Percentiles rank a stretch among this genome's conserved stretches.
Evolutionary conservation across 371 early-diverging fungal genomes (phyloP).

Genomic region (Mucor saturninus): DNA sequence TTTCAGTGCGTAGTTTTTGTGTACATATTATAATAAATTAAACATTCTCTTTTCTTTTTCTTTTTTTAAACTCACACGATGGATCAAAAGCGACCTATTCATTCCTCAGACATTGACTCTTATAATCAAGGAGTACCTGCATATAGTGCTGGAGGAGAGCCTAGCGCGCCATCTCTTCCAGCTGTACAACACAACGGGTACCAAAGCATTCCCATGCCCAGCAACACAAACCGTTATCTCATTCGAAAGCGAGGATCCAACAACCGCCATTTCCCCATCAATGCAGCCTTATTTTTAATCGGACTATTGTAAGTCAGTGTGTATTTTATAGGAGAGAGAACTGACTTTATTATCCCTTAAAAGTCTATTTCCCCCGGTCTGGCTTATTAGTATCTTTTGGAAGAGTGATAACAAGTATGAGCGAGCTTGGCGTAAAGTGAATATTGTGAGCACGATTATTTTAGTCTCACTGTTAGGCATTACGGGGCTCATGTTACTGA

Average conservation of each 20-base stretch:
- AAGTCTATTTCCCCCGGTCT: slow-evolving; percentile 27
- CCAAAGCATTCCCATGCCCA: background rate
- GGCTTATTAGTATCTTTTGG: slow-evolving; percentile 26
- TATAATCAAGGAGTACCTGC: background rate
- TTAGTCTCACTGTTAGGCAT: background rate
- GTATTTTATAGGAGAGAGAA: background rate
- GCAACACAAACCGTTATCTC: slow-evolving; percentile 5
- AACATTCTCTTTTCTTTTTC: background rate
- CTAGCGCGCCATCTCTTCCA: background rate
- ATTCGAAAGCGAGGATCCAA: slow-evolving; percentile 3
- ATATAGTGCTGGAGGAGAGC: no score
- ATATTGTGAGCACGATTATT: slow-evolving; percentile 11
- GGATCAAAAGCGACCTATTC: background rate
- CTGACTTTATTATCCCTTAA: no score
- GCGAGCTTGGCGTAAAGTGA: slow-evolving; percentile 25
- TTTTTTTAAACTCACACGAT: background rate
- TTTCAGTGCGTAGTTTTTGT: no score
- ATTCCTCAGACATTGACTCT: background rate
- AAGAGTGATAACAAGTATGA: slow-evolving; percentile 21
- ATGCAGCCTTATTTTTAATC: slow-evolving; percentile 19
- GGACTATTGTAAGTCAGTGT: slow-evolving; percentile 21
- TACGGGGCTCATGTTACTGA: background rate
- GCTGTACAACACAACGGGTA: background rate
- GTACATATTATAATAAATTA: background rate
- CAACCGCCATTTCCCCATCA: slow-evolving; percentile 12